Percentiles rank a stretch among this genome's conserved stretches.
These are phyloP conservation scores for Apostasia shenzhenica DNA, from an alignment of 106 monocot genomes.

Conservation along the genomic window DNA sequence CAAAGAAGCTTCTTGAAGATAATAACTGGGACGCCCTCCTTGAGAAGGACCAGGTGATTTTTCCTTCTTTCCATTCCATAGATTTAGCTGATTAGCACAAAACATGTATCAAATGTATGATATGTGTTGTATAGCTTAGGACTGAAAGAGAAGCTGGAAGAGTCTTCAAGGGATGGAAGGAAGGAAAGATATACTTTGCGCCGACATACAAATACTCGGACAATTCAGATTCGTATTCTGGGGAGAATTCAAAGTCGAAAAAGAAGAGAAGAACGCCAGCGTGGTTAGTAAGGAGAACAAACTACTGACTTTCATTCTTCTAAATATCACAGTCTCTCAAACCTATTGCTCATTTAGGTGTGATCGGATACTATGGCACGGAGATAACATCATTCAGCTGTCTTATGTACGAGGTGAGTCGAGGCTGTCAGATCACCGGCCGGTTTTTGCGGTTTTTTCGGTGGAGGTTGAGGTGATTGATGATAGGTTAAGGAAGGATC, in stretches of 20 bases:
- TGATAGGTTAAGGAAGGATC: constrained; percentile 25
- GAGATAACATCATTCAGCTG: constrained; percentile 1
- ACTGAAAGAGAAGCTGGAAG: constrained; percentile 12
- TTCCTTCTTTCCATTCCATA: background rate
- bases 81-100: background rate
- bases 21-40: constrained; percentile 50
- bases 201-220: constrained; percentile 16
- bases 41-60: constrained; percentile 53
- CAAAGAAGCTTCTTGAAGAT: constrained; percentile 32
- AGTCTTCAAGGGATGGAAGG: constrained; percentile 14
- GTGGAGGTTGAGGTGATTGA: constrained; percentile 40
- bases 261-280: constrained; percentile 12
- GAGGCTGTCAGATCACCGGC: constrained; percentile 9
- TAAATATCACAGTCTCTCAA: no score
- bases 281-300: constrained; percentile 1
- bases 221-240: constrained; percentile 11
- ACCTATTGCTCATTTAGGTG: background rate
- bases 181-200: constrained; percentile 11
- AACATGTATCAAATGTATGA: constrained; percentile 1
- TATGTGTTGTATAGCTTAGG: background rate
- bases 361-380: constrained; percentile 10
- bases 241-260: background rate
- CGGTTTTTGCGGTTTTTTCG: constrained; percentile 3
- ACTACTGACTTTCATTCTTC: no score
- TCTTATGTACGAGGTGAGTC: constrained; percentile 6